Base-by-base conservation (phyloP, 768 basidiomycete species). In the Mycena crocata region DNA sequence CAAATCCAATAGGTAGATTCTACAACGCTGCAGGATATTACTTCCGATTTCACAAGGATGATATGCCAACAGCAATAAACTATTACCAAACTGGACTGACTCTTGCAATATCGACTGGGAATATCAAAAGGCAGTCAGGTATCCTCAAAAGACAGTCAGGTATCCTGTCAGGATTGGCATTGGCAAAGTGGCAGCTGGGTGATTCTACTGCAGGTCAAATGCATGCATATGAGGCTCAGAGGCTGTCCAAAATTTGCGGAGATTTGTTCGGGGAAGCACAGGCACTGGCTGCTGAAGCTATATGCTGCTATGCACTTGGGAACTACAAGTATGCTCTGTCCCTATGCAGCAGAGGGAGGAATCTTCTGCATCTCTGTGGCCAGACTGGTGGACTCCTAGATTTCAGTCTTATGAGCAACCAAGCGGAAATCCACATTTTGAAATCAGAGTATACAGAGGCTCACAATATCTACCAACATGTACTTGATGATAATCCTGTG, bases 391-490 rank as follows among this genome's bases (percentile, higher is more conserved):
- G 24, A 7, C 4, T 2, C 5, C n/a, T 32, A n/a, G 26, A 34
- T n/a, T 8, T 34, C 14, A 12, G 13, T 7, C 2, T 49, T 19
- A 17, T 23, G 50, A 34, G 13, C 1, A n/a, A 19, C 28, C 30
- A n/a, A 14, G 50, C 32, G 35, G 50, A 34, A 23, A 34, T 35
- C 21, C 32, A 51, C 21, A 35, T n/a, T n/a, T 5, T 51, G 1
- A 51, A 51, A 14, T 51, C 50, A 2, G 50, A 51, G 17, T 51
- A 51, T n/a, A n/a, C n/a, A n/a, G n/a, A n/a, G n/a, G n/a, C n/a
- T n/a, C n/a, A n/a, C n/a, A n/a, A n/a, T n/a, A 34, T 14, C n/a
- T 10, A 34, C n/a, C n/a, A n/a, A n/a, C n/a, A n/a, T n/a, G n/a
- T n/a, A n/a, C n/a, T n/a, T n/a, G n/a, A n/a, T n/a, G n/a, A n/a